Base-by-base conservation (phyloP, 306 rosid genomes). In the Fagus sylvatica region DNA sequence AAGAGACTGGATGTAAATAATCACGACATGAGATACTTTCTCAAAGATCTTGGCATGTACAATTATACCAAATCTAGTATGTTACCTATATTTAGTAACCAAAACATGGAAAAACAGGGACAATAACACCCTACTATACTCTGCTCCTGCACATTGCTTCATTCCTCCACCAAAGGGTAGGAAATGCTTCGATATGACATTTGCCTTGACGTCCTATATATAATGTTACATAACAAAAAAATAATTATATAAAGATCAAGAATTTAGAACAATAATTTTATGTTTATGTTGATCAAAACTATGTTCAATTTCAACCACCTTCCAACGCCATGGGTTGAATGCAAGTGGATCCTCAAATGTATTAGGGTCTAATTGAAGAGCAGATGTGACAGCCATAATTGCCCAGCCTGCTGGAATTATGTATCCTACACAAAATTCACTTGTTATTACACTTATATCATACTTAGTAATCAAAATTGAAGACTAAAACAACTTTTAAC, bases 291-390 rank as follows among this genome's bases (percentile, higher is more conserved):
- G 40, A 2, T 37, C n/a, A n/a, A 2, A 37, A 37, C 4, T 37
- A 37, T 2, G 4, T 2, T 4, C 4, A 37, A 37, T 37, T 37
- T 0, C n/a, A 4, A 41, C 54, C 40, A 83, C 86, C 80, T 83
- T 51, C 86, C 82, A 83, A 0, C 86, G 86, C 77, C 79, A 74
- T 49, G 83, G 86, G 46, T 78, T 83, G 37, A 83, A 83, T 42
- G 73, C 8, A 33, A 68, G 55, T 0, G 86, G 86, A 6, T 83
- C 77, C 4, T 69, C 34, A 1, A 74, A 83, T 12, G 70, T 37
- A 11, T 53, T 22, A 12, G 86, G 72, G 9, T 78, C 49, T 69
- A 79, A 22, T 1, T 82, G 86, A 8, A 76, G 77, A 61, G 53
- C 53, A 16, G 77, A 28, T 4, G 74, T 74, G 1, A 53, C 77